These are phyloP conservation scores for Didymella pomorum DNA, from an alignment of 2,329 filamentous ascomycete genomes.

Conservation along the genomic window DNA sequence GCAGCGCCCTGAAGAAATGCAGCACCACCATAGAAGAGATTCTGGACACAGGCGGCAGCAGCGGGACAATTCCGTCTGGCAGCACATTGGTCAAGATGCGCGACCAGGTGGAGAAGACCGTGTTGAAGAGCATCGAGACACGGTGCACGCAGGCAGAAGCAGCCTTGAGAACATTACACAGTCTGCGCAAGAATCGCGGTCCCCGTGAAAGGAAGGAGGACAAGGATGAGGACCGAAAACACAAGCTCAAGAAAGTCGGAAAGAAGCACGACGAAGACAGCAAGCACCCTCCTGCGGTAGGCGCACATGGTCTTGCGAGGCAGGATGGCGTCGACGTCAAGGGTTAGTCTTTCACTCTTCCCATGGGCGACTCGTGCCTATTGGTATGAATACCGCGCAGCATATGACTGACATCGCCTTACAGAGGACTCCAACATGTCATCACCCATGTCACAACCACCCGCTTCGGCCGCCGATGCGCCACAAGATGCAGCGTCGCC, in stretches of 20 bases:
- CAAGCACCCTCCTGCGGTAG: conserved; percentile 66
- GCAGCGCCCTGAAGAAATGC: conserved; percentile 64
- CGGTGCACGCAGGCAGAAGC: conserved; percentile 74
- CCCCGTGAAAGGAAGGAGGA: conserved; percentile 62
- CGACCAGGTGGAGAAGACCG: conserved; percentile 68
- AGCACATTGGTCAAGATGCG: conserved; percentile 70
- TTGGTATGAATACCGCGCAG: too few relatives aligned
- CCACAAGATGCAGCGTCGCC: conserved; percentile 71
- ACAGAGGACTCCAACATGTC: conserved; percentile 51
- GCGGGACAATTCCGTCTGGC: conserved; percentile 63
- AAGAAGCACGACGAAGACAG: conserved; percentile 78
- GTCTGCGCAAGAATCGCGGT: conserved; percentile 68
- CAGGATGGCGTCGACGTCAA: conserved; percentile 67
- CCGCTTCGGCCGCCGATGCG: conserved; percentile 62
- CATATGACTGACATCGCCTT: conserved; percentile 18
- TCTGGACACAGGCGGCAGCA: conserved; percentile 68
- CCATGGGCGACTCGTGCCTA: not conserved
- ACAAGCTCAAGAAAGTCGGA: conserved; percentile 67
- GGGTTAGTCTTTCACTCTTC: not conserved
- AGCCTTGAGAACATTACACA: conserved; percentile 74
- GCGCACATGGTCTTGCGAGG: conserved; percentile 68
- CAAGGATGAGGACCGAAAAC: conserved; percentile 57
- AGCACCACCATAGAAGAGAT: conserved; percentile 73
- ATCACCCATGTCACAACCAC: conserved; percentile 54
- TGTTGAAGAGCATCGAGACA: conserved; percentile 53